These are phyloP conservation scores for Penicillium paxilli DNA, from an alignment of 495 filamentous ascomycete genomes.

Conservation along the genomic window DNA sequence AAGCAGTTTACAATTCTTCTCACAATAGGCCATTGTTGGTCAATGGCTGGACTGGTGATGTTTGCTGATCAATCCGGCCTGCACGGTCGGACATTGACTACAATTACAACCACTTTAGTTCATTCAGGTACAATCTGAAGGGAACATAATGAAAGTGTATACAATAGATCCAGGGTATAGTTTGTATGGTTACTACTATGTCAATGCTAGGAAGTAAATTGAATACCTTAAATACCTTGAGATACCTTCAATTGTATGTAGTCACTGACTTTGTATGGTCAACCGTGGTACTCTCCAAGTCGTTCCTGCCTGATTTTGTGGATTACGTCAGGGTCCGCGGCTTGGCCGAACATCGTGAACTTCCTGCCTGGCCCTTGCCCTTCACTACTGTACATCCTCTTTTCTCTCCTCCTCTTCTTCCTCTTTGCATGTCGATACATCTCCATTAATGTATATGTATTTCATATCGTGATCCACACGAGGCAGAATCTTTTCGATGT, in stretches of 20 bases:
- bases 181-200: too few relatives aligned
- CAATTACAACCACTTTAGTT: neutral
- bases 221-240: too few relatives aligned
- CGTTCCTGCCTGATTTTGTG: too few relatives aligned
- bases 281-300: too few relatives aligned
- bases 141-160: too few relatives aligned
- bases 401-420: neutral
- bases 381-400: neutral
- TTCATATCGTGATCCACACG: neutral
- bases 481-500: constrained; percentile 8
- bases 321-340: neutral
- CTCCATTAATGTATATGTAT: neutral
- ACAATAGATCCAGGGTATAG: too few relatives aligned
- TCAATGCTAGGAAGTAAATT: too few relatives aligned
- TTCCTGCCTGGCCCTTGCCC: neutral
- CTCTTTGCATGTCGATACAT: neutral
- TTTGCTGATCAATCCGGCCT: neutral
- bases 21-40: neutral
- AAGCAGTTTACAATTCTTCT: neutral
- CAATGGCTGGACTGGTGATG: neutral
- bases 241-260: too few relatives aligned
- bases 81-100: neutral
- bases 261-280: too few relatives aligned
- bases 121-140: too few relatives aligned
- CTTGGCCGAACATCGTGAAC: neutral